Evolutionary conservation across 1,139 yeast species (phyloP).

Genomic region (Pichia sp.): DNA sequence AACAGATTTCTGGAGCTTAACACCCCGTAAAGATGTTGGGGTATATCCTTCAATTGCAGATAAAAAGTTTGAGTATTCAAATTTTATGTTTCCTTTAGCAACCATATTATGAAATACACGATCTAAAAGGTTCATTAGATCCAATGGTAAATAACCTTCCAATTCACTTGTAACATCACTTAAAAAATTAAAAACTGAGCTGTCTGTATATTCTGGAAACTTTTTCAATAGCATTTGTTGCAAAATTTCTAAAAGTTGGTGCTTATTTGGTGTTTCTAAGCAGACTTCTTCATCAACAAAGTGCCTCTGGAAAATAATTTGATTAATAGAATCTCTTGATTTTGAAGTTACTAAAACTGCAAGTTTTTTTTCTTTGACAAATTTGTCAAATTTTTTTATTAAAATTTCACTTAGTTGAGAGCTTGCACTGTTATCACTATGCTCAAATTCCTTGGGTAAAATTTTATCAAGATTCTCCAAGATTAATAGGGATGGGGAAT

Average conservation of each 20-base stretch:
- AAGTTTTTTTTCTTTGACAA: slow-evolving; percentile 40
- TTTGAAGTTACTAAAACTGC: slow-evolving; percentile 52
- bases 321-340: slow-evolving; percentile 62
- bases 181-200: slow-evolving; percentile 37
- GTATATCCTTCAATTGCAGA: slow-evolving; percentile 60
- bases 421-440: slow-evolving; percentile 54
- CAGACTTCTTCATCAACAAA: slow-evolving; percentile 58
- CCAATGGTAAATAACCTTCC: slow-evolving; percentile 87
- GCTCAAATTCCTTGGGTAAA: slow-evolving; percentile 67
- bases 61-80: slow-evolving; percentile 36
- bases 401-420: slow-evolving; percentile 51
- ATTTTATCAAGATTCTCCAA: slow-evolving; percentile 79
- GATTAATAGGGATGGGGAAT: slow-evolving; percentile 66
- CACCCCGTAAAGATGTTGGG: slow-evolving; percentile 82
- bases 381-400: slow-evolving; percentile 32
- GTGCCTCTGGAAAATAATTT: slow-evolving; percentile 59
- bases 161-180: slow-evolving; percentile 73
- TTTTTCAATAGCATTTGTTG: slow-evolving; percentile 36
- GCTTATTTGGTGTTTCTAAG: slow-evolving; percentile 65
- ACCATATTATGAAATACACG: slow-evolving; percentile 64
- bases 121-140: slow-evolving; percentile 65
- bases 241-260: slow-evolving; percentile 49
- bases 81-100: slow-evolving; percentile 29
- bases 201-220: slow-evolving; percentile 22
- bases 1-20: slow-evolving; percentile 71